These are phyloP conservation scores for Camellia granthamiana DNA, from an alignment of 148 eudicot genomes.

Conservation along the genomic window DNA sequence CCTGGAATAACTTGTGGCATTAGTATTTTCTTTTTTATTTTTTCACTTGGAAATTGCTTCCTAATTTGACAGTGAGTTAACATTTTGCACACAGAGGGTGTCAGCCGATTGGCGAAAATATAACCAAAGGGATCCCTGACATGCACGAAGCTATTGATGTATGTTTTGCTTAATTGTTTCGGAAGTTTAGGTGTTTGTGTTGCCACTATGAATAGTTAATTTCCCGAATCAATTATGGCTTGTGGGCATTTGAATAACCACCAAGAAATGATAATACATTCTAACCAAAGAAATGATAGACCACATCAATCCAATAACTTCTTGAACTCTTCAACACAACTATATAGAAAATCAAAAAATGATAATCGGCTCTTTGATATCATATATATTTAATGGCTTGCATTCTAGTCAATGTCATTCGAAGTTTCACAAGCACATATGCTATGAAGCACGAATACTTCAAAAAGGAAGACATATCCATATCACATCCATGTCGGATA, in stretches of 20 bases:
- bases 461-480: no score
- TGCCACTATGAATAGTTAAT: not conserved
- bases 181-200: not conserved
- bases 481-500: no score
- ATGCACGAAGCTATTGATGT: constrained; percentile 97
- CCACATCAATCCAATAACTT: not conserved
- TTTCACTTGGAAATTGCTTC: no score
- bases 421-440: no score
- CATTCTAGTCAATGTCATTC: not conserved
- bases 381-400: not conserved
- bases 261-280: no score
- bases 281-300: no score
- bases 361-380: not conserved
- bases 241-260: not conserved
- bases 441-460: no score
- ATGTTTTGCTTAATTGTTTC: constrained; percentile 29
- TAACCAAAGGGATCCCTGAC: constrained; percentile 90
- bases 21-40: not conserved
- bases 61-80: constrained; percentile 2
- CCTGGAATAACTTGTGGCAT: constrained; percentile 1
- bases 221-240: not conserved
- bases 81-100: constrained; percentile 64
- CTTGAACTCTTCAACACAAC: not conserved
- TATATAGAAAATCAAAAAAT: not conserved
- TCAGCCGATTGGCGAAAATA: constrained; percentile 81